A percentile compares a stretch with the other conserved stretches of the same genome.
These are phyloP conservation scores for Phytophthora kernoviae DNA, from an alignment of 352 stramenopile genomes.

Conservation along the genomic window DNA sequence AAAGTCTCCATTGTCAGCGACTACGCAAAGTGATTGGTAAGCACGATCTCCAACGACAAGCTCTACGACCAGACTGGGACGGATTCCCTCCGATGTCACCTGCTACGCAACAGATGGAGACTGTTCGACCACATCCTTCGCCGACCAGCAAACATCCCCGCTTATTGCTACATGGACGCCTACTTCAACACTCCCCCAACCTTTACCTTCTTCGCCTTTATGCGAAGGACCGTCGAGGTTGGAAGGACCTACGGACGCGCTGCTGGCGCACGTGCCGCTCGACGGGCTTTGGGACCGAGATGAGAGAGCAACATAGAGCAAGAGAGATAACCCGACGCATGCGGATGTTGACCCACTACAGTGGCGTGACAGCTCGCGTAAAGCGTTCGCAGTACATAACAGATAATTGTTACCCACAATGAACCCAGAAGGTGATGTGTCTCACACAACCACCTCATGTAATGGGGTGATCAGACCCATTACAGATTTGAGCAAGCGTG, in stretches of 20 bases:
- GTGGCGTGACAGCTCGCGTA: constrained; percentile 10
- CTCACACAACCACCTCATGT: too few relatives aligned
- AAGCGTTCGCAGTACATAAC: constrained; percentile 10
- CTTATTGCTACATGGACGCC: constrained; percentile 5
- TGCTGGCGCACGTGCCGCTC: constrained; percentile 8
- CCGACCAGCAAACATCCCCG: constrained; percentile 5
- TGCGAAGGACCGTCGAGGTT: constrained; percentile 2
- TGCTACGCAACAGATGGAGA: constrained; percentile 4
- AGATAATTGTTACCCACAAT: too few relatives aligned
- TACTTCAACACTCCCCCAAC: constrained; percentile 12
- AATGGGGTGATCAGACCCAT: too few relatives aligned
- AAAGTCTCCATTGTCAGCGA: constrained; percentile 6
- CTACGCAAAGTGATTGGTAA: constrained; percentile 7
- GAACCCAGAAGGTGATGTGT: too few relatives aligned
- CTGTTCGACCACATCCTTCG: constrained; percentile 11
- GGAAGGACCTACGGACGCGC: constrained; percentile 9
- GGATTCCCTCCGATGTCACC: constrained; percentile 1
- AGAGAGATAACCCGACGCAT: constrained; percentile 19
- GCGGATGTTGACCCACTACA: constrained; percentile 12
- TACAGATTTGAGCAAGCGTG: too few relatives aligned
- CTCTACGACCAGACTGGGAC: constrained; percentile 11
- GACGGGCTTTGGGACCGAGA: constrained; percentile 11
- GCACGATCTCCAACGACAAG: constrained; percentile 9
- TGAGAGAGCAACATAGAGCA: constrained; percentile 5
- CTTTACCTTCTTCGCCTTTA: constrained; percentile 11